Evolutionary conservation across 169 alveolate species (phyloP).

Genomic region (Hepatocystis sp.): DNA sequence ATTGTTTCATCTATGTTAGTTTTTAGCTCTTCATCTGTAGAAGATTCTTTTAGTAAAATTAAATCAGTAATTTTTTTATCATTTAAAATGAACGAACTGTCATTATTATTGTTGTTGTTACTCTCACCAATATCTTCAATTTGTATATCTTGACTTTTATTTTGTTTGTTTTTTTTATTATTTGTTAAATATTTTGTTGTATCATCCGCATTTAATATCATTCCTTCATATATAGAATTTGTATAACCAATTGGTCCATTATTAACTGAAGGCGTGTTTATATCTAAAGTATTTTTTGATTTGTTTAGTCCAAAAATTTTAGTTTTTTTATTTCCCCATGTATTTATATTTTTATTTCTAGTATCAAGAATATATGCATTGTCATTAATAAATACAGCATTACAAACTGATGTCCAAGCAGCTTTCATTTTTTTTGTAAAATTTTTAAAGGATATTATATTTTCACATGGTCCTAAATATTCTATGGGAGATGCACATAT

Average conservation of each 20-base stretch:
- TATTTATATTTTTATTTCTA: neutral
- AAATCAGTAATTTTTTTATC: constrained; percentile 81
- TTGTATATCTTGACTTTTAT: constrained; percentile 26
- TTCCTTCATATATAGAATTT: constrained; percentile 10
- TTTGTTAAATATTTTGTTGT: constrained; percentile 6
- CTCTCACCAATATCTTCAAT: constrained; percentile 21
- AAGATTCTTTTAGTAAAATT: constrained; percentile 63
- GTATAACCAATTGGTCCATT: constrained; percentile 55
- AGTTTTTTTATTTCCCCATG: neutral
- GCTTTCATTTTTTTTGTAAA: constrained; percentile 77
- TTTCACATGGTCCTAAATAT: constrained; percentile 81
- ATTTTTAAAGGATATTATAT: constrained; percentile 76
- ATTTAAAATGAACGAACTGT: constrained; percentile 65
- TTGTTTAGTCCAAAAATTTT: constrained; percentile 9
- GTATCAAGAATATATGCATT: neutral
- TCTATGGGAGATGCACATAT: constrained; percentile 53
- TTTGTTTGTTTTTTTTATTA: constrained; percentile 48
- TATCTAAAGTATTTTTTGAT: neutral
- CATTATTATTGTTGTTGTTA: too few relatives aligned
- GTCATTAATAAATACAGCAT: constrained; percentile 41
- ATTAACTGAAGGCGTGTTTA: constrained; percentile 12
- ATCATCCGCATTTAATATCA: neutral
- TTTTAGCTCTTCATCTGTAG: constrained; percentile 65
- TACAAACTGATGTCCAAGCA: constrained; percentile 82
- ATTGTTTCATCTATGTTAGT: constrained; percentile 57